Percentiles rank a stretch among this genome's conserved stretches.
Conservation (phyloP, 257 asterid species). For the Solanum pinnatisectum region DNA sequence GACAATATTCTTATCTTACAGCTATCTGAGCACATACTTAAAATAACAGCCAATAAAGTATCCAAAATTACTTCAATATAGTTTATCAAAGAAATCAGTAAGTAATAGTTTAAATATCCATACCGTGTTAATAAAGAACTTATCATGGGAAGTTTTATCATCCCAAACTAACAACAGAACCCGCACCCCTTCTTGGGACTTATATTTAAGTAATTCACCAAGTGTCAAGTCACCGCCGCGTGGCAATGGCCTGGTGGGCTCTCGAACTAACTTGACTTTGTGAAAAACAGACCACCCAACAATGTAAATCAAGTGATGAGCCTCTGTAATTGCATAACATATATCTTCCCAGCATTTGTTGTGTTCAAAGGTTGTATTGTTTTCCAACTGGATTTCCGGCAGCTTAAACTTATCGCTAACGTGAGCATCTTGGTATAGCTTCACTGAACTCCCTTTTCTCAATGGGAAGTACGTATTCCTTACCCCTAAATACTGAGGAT, state of each 20-base stretch:
- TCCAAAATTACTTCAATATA: background rate
- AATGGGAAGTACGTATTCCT: slow-evolving; percentile 54
- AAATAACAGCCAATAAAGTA: background rate
- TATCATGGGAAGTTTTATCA: slow-evolving; percentile 82
- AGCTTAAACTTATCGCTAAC: slow-evolving; percentile 20
- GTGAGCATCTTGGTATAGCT: slow-evolving; percentile 88
- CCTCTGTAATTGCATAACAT: slow-evolving; percentile 73
- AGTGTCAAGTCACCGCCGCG: slow-evolving; percentile 81
- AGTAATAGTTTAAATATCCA: background rate
- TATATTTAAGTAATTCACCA: slow-evolving; percentile 83
- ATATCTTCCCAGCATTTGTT: slow-evolving; percentile 82
- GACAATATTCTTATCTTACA: background rate
- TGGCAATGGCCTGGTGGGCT: slow-evolving; percentile 61
- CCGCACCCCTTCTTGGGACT: slow-evolving; percentile 91
- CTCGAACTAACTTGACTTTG: slow-evolving; percentile 67
- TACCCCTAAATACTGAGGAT: slow-evolving; percentile 46
- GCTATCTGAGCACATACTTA: background rate
- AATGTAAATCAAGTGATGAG: slow-evolving; percentile 82
- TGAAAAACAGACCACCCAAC: slow-evolving; percentile 90
- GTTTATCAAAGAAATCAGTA: background rate
- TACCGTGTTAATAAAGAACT: slow-evolving; percentile 62
- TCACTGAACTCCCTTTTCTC: slow-evolving; percentile 63
- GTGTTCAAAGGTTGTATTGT: slow-evolving; percentile 33
- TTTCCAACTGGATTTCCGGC: slow-evolving; percentile 49
- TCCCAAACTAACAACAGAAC: slow-evolving; percentile 89